These are phyloP conservation scores for Xerocomus nothofagi DNA, from an alignment of 1,284 basidiomycete genomes.

Conservation along the genomic window DNA sequence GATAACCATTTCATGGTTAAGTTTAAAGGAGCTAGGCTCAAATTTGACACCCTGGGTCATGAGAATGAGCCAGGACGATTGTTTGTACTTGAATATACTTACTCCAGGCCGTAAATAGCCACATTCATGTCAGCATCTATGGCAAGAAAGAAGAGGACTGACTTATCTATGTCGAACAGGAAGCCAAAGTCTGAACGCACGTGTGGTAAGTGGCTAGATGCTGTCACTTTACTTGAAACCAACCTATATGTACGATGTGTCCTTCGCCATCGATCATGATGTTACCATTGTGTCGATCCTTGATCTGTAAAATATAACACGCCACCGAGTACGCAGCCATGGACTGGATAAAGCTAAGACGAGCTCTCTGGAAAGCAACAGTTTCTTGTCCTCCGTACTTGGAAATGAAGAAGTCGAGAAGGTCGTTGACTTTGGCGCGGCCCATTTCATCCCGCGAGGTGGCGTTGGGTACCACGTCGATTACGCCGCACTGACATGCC, in stretches of 20 bases:
- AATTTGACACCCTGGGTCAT: constrained; percentile 86
- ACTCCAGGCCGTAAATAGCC: constrained; percentile 67
- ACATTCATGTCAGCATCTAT: constrained; percentile 30
- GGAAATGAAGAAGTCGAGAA: constrained; percentile 92
- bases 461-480: constrained; percentile 97
- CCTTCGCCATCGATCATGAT: constrained; percentile 99
- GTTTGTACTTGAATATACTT: constrained; percentile 29
- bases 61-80: constrained; percentile 10
- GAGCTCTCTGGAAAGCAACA: constrained; percentile 88
- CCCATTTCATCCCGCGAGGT: constrained; percentile 99
- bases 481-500: constrained; percentile 82
- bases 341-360: constrained; percentile 96
- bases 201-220: constrained; percentile 6
- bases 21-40: constrained; percentile 96
- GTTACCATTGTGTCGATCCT: constrained; percentile 97
- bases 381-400: constrained; percentile 92
- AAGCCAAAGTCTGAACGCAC: constrained; percentile 88
- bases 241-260: constrained; percentile 93
- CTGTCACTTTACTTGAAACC: constrained; percentile 24
- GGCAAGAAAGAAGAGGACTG: constrained; percentile 5
- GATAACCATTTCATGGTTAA: constrained; percentile 96
- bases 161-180: constrained; percentile 97
- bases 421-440: constrained; percentile 95
- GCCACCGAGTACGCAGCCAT: constrained; percentile 99
- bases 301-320: constrained; percentile 97